Base-by-base conservation (phyloP, 202 grass and related monocot genomes). In the Saccharum hybrid region DNA sequence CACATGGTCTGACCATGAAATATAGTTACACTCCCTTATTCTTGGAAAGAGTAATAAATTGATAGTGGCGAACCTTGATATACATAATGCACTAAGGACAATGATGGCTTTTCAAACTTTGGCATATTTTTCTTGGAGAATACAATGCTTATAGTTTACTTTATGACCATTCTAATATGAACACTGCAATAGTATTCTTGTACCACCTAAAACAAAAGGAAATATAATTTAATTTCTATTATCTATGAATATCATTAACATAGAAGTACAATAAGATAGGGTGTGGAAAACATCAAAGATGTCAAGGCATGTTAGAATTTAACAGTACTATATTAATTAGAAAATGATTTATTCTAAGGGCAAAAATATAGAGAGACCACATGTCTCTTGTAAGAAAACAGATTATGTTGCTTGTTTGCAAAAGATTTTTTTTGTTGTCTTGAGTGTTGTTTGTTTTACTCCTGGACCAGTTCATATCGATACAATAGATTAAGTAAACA, bases 1-100 rank as follows among this genome's bases (percentile, higher is more conserved):
- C 7, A 0, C 33, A 0, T 66, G 57, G 0, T 26, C 8, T 12
- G 9, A 5, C 33, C 0, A 0, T 38, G 0, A 1, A 3, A 66
- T 31, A 3, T 1, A 6, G 2, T 7, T 0, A 18, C 5, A 22
- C 4, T 74, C 16, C 15, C 15, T 45, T 23, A 33, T 42, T 48
- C 1, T 14, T 0, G 6, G 0, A 7, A 18, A 69, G 14, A 68
- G 10, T 9, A 63, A 7, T 8, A 62, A 56, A 39, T 30, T n/a
- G 0, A 5, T 49, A 60, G n/a, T 37, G 2, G 0, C 0, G 1
- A 6, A 73, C 16, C 31, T 67, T 48, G 9, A 15, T 6, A 4
- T 1, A 0, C 42, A 34, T 56, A 37, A 1, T 4, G 1, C 4
- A 40, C 0, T 15, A 4, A 0, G 15, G 8, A 8, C 54, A 2